Conservation (phyloP, 192 early-diverging fungal species). For the Coemansia sp. region DNA sequence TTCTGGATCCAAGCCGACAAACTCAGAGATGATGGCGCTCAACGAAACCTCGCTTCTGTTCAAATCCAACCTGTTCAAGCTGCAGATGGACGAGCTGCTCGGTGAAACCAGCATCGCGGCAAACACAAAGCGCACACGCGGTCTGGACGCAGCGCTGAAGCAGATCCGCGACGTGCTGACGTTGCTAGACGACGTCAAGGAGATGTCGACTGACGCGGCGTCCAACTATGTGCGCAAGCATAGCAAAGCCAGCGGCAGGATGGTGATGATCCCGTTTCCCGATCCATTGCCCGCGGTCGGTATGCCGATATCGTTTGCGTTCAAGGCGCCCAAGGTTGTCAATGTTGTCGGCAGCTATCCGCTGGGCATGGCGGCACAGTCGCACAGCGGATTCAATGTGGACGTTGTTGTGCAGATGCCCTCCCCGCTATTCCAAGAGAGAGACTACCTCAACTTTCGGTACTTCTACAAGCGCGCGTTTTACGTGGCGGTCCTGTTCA, state of each 20-base stretch:
- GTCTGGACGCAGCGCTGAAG: conserved; percentile 50
- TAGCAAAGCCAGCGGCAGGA: conserved; percentile 36
- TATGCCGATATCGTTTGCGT: conserved; percentile 75
- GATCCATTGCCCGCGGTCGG: conserved; percentile 67
- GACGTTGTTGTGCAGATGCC: conserved; percentile 96
- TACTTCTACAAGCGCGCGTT: conserved; percentile 96
- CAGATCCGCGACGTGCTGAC: conserved; percentile 48
- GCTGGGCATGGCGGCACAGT: conserved; percentile 67
- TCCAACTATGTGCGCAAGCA: conserved; percentile 52
- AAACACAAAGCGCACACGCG: conserved; percentile 23
- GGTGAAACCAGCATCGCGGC: conserved; percentile 14
- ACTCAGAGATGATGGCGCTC: conserved; percentile 79
- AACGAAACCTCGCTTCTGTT: conserved; percentile 79
- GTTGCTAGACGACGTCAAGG: background rate
- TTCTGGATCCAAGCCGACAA: conserved; percentile 50
- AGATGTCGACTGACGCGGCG: conserved; percentile 31
- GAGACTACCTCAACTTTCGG: conserved; percentile 89
- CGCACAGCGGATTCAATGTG: conserved; percentile 65
- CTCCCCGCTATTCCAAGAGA: conserved; percentile 73
- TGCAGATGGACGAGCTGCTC: conserved; percentile 64
- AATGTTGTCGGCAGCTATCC: conserved; percentile 87
- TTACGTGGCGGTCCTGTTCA: conserved; percentile 71
- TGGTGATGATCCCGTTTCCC: conserved; percentile 64
- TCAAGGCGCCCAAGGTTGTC: conserved; percentile 68
- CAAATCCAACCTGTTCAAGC: conserved; percentile 88